phyloP scores from a whole-genome alignment of 495 filamentous ascomycete genomes.

The Cryomyces minteri region DNA sequence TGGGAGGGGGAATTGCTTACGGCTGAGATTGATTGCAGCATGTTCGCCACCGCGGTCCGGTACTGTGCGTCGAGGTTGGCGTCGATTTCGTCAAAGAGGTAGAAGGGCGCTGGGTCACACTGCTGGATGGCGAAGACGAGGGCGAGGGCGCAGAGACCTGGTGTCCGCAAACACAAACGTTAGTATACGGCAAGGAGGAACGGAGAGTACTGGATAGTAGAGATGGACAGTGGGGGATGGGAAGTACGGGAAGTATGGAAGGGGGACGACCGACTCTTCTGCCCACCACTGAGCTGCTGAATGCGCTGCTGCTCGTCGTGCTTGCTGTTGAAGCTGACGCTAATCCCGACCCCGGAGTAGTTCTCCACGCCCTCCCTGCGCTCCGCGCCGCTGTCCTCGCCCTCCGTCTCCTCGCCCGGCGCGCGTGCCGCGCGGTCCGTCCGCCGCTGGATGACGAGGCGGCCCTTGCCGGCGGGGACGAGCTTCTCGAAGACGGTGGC shows the following conservation, averaged over 20 bases:
- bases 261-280: constrained; percentile 56
- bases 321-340: constrained; percentile 96
- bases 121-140: constrained; percentile 98
- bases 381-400: constrained; percentile 19
- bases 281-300: constrained; percentile 88
- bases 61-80: constrained; percentile 97
- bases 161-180: background rate
- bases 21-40: constrained; percentile 35
- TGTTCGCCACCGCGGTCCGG: constrained; percentile 77
- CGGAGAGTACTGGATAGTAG: too few species aligned
- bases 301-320: constrained; percentile 96
- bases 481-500: constrained; percentile 83
- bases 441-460: constrained; percentile 84
- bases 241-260: background rate
- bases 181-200: background rate
- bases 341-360: constrained; percentile 96
- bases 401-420: constrained; percentile 37
- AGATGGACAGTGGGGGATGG: background rate
- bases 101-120: constrained; percentile 93
- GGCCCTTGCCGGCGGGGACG: constrained; percentile 81
- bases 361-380: constrained; percentile 65
- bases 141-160: constrained; percentile 84
- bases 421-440: constrained; percentile 41
- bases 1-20: background rate
- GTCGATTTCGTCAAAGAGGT: constrained; percentile 98